phyloP scores from a whole-genome alignment of 352 stramenopile genomes.

The Phytophthora boehmeriae region DNA sequence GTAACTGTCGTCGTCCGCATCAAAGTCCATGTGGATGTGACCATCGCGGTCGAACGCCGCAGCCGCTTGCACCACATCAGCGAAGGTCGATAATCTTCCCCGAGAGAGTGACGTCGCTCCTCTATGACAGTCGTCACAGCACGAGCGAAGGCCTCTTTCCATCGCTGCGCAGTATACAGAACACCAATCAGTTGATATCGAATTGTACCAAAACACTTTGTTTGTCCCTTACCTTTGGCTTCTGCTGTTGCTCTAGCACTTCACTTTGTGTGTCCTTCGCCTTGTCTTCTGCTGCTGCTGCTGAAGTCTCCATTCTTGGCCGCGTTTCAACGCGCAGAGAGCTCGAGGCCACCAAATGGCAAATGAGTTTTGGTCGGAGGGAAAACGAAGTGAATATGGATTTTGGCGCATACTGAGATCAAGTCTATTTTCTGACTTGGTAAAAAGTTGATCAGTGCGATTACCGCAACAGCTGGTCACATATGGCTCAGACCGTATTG shows the following conservation, averaged over 20 bases:
- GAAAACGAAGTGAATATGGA: background rate
- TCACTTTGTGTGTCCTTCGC: background rate
- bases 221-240: background rate
- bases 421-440: conserved; percentile 1
- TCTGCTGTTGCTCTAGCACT: background rate
- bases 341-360: background rate
- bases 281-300: background rate
- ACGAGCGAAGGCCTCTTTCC: conserved; percentile 30
- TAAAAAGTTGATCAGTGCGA: background rate
- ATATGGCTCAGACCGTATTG: background rate
- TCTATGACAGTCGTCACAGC: conserved; percentile 30
- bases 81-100: conserved; percentile 34
- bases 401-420: background rate
- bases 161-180: conserved; percentile 19
- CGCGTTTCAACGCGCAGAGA: background rate
- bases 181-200: too few relatives aligned
- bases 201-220: too few relatives aligned
- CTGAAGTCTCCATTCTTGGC: background rate
- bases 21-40: conserved; percentile 59
- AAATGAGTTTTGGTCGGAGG: background rate
- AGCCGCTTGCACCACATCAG: conserved; percentile 51
- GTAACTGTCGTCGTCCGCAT: conserved; percentile 49
- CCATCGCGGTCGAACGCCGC: conserved; percentile 52
- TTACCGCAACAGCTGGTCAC: background rate
- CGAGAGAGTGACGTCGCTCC: conserved; percentile 19